phyloP scores from a whole-genome alignment of 345 rosid genomes.

The Acer saccharum region DNA sequence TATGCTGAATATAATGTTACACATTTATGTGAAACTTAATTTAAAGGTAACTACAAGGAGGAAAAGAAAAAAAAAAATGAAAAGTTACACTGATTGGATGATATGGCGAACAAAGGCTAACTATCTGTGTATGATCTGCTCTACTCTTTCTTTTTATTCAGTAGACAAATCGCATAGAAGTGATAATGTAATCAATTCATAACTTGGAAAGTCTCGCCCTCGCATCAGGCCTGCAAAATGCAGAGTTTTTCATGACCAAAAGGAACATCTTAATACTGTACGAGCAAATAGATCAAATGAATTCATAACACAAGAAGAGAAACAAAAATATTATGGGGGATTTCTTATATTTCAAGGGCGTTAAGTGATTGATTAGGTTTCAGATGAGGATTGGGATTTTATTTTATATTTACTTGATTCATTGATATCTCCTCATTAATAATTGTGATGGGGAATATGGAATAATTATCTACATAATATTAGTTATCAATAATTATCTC shows the following conservation, averaged over 20 bases:
- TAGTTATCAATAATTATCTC: too few species aligned
- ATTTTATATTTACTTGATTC: not conserved
- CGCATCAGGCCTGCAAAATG: conserved; percentile 38
- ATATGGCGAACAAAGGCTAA: not conserved
- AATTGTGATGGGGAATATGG: too few species aligned
- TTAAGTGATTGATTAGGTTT: not conserved
- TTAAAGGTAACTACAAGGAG: not conserved
- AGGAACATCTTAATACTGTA: not conserved
- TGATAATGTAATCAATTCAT: conserved; percentile 11
- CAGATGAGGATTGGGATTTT: not conserved
- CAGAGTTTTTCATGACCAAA: not conserved
- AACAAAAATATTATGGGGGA: not conserved
- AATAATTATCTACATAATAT: too few species aligned
- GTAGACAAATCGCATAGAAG: not conserved
- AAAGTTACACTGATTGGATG: not conserved
- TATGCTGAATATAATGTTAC: not conserved
- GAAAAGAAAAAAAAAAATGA: not conserved
- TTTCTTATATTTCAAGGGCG: not conserved
- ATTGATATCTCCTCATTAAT: not conserved
- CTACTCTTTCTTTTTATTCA: not conserved
- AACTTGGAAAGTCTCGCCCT: conserved; percentile 26
- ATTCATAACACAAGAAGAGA: not conserved
- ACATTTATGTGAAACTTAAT: not conserved
- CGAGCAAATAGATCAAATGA: not conserved
- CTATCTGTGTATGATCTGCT: not conserved